phyloP scores from a whole-genome alignment of 2,329 filamentous ascomycete species.

The Cylindrodendrum hubeiense region DNA sequence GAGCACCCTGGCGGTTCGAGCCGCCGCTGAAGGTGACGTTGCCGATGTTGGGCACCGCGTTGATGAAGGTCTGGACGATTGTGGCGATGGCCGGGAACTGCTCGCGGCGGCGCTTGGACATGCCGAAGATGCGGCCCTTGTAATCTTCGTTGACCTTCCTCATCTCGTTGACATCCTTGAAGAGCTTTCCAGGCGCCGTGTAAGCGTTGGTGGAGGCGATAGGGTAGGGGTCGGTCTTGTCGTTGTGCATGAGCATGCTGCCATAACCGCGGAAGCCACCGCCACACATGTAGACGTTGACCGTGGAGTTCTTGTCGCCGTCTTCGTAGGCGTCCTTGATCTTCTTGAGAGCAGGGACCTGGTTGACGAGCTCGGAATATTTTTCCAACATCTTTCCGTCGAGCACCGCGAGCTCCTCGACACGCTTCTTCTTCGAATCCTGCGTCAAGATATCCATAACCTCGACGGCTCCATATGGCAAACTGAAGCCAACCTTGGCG shows the following conservation, averaged over 20 bases:
- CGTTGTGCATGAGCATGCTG: slow-evolving; percentile 86
- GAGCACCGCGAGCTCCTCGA: slow-evolving; percentile 67
- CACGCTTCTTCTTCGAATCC: slow-evolving; percentile 42
- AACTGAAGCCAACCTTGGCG: slow-evolving; percentile 66
- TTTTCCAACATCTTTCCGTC: slow-evolving; percentile 68
- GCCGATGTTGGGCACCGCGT: slow-evolving; percentile 77
- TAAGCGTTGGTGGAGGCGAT: slow-evolving; percentile 88
- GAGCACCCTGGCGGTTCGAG: slow-evolving; percentile 85
- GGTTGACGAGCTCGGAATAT: slow-evolving; percentile 64
- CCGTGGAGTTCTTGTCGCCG: slow-evolving; percentile 51
- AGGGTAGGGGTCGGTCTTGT: slow-evolving; percentile 81
- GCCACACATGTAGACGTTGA: slow-evolving; percentile 87
- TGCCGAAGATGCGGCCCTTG: slow-evolving; percentile 75
- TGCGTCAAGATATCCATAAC: slow-evolving; percentile 65
- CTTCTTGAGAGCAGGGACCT: slow-evolving; percentile 63
- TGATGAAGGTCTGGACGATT: slow-evolving; percentile 80
- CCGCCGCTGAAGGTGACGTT: slow-evolving; percentile 87
- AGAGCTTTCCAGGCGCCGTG: slow-evolving; percentile 70
- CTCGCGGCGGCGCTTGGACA: slow-evolving; percentile 81
- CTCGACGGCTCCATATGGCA: slow-evolving; percentile 73
- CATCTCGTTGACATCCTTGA: slow-evolving; percentile 67
- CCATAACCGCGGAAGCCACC: slow-evolving; percentile 94
- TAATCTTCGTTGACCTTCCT: slow-evolving; percentile 62
- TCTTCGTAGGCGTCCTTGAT: slow-evolving; percentile 52
- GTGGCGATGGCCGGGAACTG: slow-evolving; percentile 89